A percentile compares a stretch with the other conserved stretches of the same genome.
Evolutionary conservation across 441 rosid genomes (phyloP).

Genomic region (Pelargonium australe): DNA sequence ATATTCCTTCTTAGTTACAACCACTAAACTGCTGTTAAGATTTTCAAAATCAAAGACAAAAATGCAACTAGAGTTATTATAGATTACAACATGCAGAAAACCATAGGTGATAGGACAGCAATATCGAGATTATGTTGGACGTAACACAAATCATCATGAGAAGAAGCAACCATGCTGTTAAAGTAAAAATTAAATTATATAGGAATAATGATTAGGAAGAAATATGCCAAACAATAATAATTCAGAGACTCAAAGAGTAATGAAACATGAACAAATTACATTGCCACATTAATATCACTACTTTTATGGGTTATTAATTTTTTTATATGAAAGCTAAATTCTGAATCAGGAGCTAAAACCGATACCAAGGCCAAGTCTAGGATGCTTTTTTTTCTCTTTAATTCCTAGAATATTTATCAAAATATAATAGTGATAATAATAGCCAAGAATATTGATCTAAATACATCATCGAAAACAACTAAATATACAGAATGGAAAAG

Average conservation of each 20-base stretch:
- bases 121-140: background rate
- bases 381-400: background rate
- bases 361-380: background rate
- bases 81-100: background rate
- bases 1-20: background rate
- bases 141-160: background rate
- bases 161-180: background rate
- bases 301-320: background rate
- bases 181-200: background rate
- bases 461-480: background rate
- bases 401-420: background rate
- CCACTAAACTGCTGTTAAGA: background rate
- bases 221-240: background rate
- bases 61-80: background rate
- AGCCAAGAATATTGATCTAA: background rate
- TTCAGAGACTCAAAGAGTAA: background rate
- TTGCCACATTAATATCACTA: background rate
- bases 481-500: background rate
- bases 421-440: background rate
- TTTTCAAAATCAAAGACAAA: conserved; percentile 1
- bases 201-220: background rate
- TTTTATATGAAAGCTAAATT: background rate
- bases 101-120: background rate
- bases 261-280: background rate
- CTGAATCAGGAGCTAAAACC: background rate